Conservation (phyloP, 805 yeast genomes). For the Schwanniomyces yamadae region DNA sequence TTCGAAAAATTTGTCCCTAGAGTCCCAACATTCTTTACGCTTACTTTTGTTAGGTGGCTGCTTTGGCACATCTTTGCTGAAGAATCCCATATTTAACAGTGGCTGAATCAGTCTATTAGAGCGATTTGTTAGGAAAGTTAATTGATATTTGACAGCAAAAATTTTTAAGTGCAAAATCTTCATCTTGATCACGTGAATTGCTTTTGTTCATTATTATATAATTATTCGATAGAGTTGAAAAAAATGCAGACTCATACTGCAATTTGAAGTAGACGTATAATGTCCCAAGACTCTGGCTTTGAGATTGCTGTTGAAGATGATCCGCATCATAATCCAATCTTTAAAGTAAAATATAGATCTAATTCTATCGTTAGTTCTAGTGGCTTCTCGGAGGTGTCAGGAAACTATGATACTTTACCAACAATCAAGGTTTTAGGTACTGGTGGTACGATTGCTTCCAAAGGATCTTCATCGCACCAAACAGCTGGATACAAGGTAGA, state of each 20-base stretch:
- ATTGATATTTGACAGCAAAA: no score
- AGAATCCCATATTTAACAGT: conserved; percentile 61
- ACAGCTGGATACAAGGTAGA: conserved; percentile 47
- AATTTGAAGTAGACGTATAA: neutral
- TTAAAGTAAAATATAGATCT: conserved; percentile 35
- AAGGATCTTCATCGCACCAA: conserved; percentile 36
- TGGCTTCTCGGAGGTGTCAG: conserved; percentile 13
- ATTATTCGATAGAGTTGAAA: conserved; percentile 1
- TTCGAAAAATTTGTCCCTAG: conserved; percentile 73
- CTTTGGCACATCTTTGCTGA: conserved; percentile 36
- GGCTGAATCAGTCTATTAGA: no score
- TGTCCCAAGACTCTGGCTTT: conserved; percentile 7
- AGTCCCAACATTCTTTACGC: conserved; percentile 84
- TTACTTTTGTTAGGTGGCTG: conserved; percentile 60
- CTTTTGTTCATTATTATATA: neutral
- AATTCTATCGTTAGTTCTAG: conserved; percentile 24
- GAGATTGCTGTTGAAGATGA: conserved; percentile 21
- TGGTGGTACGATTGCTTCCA: conserved; percentile 48
- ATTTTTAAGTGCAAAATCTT: conserved; percentile 3
- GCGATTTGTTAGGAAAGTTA: no score
- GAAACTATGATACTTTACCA: conserved; percentile 23
- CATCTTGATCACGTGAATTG: conserved; percentile 1
- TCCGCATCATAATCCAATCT: conserved; percentile 29
- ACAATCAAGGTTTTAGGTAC: conserved; percentile 42
- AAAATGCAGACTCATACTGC: neutral